A percentile compares a stretch with the other conserved stretches of the same genome.
Conservation (phyloP, 106 monocot genomes). For the Triglochin maritima region DNA sequence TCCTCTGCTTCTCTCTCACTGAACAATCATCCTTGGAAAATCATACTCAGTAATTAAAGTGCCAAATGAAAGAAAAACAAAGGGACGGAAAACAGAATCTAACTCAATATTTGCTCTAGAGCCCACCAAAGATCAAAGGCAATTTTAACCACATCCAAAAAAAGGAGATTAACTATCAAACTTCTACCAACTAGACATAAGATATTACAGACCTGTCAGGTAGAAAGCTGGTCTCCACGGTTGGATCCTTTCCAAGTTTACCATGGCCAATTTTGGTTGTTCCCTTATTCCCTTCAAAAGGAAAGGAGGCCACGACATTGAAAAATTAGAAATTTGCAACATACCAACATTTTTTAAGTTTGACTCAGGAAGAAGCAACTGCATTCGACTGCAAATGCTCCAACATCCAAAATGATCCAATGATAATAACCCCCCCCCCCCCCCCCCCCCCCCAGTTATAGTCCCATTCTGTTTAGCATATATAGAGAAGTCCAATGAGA, state of each 20-base stretch:
- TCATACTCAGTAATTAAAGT: conserved; percentile 31
- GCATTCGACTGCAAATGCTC: too few relatives aligned
- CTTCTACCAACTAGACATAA: not conserved
- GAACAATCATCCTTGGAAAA: conserved; percentile 55
- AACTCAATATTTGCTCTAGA: not conserved
- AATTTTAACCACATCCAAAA: not conserved
- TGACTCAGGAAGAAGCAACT: too few relatives aligned
- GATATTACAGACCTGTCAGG: conserved; percentile 71
- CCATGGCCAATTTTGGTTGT: conserved; percentile 35
- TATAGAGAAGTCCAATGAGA: too few relatives aligned
- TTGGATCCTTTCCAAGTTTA: conserved; percentile 91
- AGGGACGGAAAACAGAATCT: not conserved
- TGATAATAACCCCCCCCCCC: too few relatives aligned
- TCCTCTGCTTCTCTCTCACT: conserved; percentile 99
- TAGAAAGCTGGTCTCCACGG: conserved; percentile 94
- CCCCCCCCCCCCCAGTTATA: too few relatives aligned
- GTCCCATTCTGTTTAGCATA: too few relatives aligned
- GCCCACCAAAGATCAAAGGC: not conserved
- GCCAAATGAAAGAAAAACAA: conserved; percentile 7
- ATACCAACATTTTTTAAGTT: too few relatives aligned
- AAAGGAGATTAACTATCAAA: not conserved
- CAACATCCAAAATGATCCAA: too few relatives aligned
- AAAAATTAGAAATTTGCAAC: not conserved
- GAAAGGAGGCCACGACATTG: not conserved
- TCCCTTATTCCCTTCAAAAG: conserved; percentile 18